Evolutionary conservation across 495 filamentous ascomycete species (phyloP), one percentile per base, ranked within the genome.

Genomic region (Peziza echinospora): DNA sequence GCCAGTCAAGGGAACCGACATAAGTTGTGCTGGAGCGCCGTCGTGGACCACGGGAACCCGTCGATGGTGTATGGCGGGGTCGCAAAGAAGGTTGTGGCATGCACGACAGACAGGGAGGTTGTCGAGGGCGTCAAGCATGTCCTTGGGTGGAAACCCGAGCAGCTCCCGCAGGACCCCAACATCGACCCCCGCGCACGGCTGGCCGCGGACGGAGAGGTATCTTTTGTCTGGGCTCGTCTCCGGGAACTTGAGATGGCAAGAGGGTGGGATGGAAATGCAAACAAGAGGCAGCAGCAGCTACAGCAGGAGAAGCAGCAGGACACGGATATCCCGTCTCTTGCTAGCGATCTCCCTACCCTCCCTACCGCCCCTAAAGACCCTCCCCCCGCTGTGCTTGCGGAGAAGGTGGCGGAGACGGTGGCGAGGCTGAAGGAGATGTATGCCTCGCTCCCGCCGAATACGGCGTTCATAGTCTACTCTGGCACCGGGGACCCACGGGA

Each of bases 211-310:
- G 74, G 71, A 16, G 82, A 80, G 10, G 77, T 91, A 16, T 84
- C 93, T 51, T 85, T 96, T 55, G 75, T 83, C 9, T 97, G 84
- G 77, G 87, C 75, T 3, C 74, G 89, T 43, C 69, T 97, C 51
- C 78, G 84, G 26, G 82, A 84, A 53, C 70, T 97, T 2, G 91
- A 94, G 60, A 66, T 73, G 25, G 60, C 77, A 11, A 46, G 56
- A 2, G 46, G 48, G 24, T 48, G 41, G 41, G 16, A 43, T 19
- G 8, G 8, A 34, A 43, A 22, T 22, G 10, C 16, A 43, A 23
- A 43, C 22, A 10, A 22, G n/a, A n/a, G 8, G 8, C 8, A n/a
- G 8, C 8, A 34, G 26, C n/a, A n/a, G n/a, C n/a, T n/a, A n/a
- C n/a, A n/a, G n/a, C 30, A 37, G 30, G 13, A 37, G 19, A 37